Percentiles rank a stretch among this genome's conserved stretches.
Evolutionary conservation across 169 alveolate species (phyloP).

Genomic region (Plasmodium reichenowi): DNA sequence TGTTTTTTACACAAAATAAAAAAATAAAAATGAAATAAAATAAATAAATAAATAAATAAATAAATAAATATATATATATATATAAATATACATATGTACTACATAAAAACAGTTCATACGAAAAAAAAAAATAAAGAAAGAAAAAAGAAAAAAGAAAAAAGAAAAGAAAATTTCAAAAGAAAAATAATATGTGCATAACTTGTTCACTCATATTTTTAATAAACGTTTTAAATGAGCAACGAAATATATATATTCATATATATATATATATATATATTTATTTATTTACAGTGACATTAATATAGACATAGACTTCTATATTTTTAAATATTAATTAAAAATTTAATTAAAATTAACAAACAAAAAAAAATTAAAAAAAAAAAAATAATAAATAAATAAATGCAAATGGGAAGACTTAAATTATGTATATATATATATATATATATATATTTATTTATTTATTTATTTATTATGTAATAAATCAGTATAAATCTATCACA

Average conservation of each 20-base stretch:
- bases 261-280: too few species aligned
- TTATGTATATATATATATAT: not conserved
- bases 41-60: not conserved
- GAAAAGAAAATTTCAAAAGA: not conserved
- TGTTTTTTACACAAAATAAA: too few species aligned
- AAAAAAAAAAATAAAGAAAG: not conserved
- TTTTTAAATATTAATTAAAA: constrained; percentile 8
- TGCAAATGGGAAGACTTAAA: too few species aligned
- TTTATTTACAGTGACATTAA: too few species aligned
- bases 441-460: not conserved
- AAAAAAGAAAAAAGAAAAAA: not conserved
- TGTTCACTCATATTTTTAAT: not conserved
- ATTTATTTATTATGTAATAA: not conserved
- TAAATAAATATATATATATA: not conserved
- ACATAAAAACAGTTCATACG: too few species aligned
- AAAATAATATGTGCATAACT: not conserved
- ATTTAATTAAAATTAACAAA: constrained; percentile 1
- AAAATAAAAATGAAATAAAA: not conserved
- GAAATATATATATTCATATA: too few species aligned
- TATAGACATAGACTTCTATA: not conserved
- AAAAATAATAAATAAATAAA: too few species aligned
- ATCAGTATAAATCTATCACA: constrained; percentile 22
- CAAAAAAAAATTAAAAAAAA: not conserved
- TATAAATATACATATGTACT: not conserved
- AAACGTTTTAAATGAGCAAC: too few species aligned